Evolutionary conservation across 257 asterid species (phyloP).

Genomic region (Plantago ovata): DNA sequence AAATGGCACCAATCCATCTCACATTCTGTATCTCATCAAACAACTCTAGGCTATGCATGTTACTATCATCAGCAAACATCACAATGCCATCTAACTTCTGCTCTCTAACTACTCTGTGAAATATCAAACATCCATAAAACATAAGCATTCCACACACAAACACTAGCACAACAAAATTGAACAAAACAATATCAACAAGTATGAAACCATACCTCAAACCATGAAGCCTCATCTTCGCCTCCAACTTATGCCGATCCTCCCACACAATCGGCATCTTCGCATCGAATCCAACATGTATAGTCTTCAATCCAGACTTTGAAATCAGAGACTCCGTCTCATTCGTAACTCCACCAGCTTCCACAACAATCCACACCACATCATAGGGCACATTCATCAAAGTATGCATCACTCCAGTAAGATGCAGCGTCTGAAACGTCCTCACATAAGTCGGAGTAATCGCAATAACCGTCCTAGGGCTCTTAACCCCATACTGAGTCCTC

Average conservation of each 20-base stretch:
- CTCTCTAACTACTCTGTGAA: constrained; percentile 64
- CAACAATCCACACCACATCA: constrained; percentile 87
- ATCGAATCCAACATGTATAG: constrained; percentile 62
- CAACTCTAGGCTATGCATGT: constrained; percentile 88
- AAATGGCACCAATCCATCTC: constrained; percentile 84
- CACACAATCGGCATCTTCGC: constrained; percentile 73
- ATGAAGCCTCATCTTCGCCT: constrained; percentile 77
- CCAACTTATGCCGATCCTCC: constrained; percentile 85
- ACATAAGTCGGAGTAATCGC: constrained; percentile 91
- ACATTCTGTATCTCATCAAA: constrained; percentile 95
- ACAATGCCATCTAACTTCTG: constrained; percentile 77
- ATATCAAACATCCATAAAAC: constrained; percentile 14
- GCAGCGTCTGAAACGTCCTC: constrained; percentile 88
- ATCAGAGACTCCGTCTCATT: constrained; percentile 78
- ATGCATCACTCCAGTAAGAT: constrained; percentile 95
- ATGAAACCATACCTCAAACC: constrained; percentile 58
- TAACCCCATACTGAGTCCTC: constrained; percentile 74
- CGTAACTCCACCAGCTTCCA: constrained; percentile 77
- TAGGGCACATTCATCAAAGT: constrained; percentile 82
- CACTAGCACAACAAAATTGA: not conserved
- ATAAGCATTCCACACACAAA: constrained; percentile 17
- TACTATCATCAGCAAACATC: constrained; percentile 94
- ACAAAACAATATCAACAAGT: not conserved
- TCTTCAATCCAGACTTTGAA: constrained; percentile 60
- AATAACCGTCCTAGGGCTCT: constrained; percentile 67